A percentile compares a stretch with the other conserved stretches of the same genome.
Conservation (phyloP, 1,284 basidiomycete genomes). For the Xerocomus amazonicus region DNA sequence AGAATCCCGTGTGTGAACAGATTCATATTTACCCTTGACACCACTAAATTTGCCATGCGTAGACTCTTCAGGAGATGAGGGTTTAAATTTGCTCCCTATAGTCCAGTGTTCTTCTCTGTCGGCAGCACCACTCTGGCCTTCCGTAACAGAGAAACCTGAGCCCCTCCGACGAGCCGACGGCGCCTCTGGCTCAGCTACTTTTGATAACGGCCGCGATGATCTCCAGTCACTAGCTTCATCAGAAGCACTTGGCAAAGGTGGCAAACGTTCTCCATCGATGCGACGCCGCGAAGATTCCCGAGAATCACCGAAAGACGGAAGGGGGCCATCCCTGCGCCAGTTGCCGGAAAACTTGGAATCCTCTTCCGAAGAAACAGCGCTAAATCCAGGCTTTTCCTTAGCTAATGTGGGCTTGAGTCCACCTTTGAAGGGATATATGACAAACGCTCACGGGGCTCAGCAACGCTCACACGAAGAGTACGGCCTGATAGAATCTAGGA, state of each 20-base stretch:
- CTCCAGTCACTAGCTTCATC: slow-evolving; percentile 71
- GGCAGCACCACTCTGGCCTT: slow-evolving; percentile 52
- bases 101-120: slow-evolving; percentile 76
- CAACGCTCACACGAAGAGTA: slow-evolving; percentile 87
- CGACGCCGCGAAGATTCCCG: slow-evolving; percentile 62
- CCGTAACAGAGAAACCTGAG: slow-evolving; percentile 52
- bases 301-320: slow-evolving; percentile 57
- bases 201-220: slow-evolving; percentile 49
- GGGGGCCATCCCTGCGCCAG: slow-evolving; percentile 88
- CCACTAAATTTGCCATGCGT: slow-evolving; percentile 50
- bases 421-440: not conserved
- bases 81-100: slow-evolving; percentile 68
- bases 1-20: slow-evolving; percentile 46
- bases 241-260: slow-evolving; percentile 42
- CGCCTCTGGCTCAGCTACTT: slow-evolving; percentile 44
- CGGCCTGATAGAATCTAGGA: slow-evolving; percentile 71
- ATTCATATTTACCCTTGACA: slow-evolving; percentile 47
- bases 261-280: slow-evolving; percentile 49
- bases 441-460: slow-evolving; percentile 80
- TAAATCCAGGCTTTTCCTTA: slow-evolving; percentile 65
- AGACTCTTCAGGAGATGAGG: slow-evolving; percentile 42
- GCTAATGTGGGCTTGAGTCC: slow-evolving; percentile 41
- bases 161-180: slow-evolving; percentile 49
- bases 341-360: slow-evolving; percentile 72
- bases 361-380: slow-evolving; percentile 49